These are phyloP conservation scores for Cytospora mali DNA, from an alignment of 2,329 filamentous ascomycete genomes.

Conservation along the genomic window DNA sequence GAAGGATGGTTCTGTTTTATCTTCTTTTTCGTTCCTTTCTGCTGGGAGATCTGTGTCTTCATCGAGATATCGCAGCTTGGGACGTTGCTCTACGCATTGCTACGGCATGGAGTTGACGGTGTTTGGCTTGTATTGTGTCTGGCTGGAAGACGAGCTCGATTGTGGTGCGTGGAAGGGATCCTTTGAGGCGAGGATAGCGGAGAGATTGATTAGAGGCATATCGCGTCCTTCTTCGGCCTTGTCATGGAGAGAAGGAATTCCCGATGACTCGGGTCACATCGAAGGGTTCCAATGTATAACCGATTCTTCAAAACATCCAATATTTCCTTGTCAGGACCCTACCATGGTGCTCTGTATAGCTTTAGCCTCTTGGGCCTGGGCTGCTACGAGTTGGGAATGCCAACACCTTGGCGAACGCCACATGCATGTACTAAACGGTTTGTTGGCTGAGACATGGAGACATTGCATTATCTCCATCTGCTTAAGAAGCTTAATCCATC, in stretches of 20 bases:
- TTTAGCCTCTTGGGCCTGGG: neutral
- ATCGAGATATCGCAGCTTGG: neutral
- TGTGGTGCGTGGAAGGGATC: neutral
- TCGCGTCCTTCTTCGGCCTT: neutral
- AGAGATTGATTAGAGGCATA: neutral
- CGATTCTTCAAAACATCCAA: neutral
- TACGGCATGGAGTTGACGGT: slow-evolving; percentile 8
- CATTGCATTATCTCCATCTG: no score
- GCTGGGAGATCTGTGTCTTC: neutral
- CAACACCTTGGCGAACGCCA: neutral
- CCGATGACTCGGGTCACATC: neutral
- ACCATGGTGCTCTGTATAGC: neutral
- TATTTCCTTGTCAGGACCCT: neutral
- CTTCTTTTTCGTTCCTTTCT: neutral
- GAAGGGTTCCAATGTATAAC: neutral
- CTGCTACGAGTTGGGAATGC: neutral
- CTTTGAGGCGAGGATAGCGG: neutral
- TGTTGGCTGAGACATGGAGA: neutral
- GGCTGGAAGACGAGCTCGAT: neutral
- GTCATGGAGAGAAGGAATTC: neutral
- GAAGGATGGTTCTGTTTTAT: neutral
- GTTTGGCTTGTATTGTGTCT: neutral
- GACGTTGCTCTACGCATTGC: neutral
- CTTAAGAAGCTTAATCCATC: no score
- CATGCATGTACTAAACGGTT: no score